Evolutionary conservation across 345 rosid genomes (phyloP), one percentile per base, ranked within the genome.

Genomic region (Syzygium jambos): DNA sequence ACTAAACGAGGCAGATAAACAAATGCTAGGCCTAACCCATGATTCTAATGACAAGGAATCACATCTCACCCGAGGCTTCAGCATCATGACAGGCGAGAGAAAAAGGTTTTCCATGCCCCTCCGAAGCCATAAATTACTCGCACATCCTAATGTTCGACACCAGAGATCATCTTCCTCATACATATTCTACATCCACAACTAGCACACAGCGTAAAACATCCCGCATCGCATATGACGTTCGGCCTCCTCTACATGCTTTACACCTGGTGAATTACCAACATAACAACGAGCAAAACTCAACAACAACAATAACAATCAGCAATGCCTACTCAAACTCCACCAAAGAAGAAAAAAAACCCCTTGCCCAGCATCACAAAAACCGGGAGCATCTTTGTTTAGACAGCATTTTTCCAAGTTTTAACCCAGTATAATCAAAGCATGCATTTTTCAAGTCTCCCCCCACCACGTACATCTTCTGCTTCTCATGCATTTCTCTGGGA

Each of bases 401-500:
- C 14, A 19, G 49, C 82, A 73, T 9, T 73, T 73, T 38, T 73
- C 14, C 14, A 21, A 73, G 49, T 73, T 34, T 68, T 38, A 43
- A 73, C 49, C 21, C 49, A 0, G 21, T 2, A 73, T 22, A 73
- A 19, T 73, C 82, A 43, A 43, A 43, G 46, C 46, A 43, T 43
- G 46, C 46, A 43, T 43, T 43, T 43, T 43, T 43, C 46, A 43
- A 19, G 82, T 38, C 14, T 38, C 49, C 49, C 49, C 49, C 82
- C 82, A 19, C 82, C 14, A 5, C 82, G 25, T 9, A 38, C 25
- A 19, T 21, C 82, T 73, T 2, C 27, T 19, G 49, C 49, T 73
- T 34, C 82, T 73, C 0, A 0, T 11, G 27, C 82, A 19, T 34
- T 73, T 21, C 49, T 0, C 21, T 2, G 0, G 82, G 8, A 73